phyloP scores from a whole-genome alignment of 208 protist genomes.

The Angomonas deanei region DNA sequence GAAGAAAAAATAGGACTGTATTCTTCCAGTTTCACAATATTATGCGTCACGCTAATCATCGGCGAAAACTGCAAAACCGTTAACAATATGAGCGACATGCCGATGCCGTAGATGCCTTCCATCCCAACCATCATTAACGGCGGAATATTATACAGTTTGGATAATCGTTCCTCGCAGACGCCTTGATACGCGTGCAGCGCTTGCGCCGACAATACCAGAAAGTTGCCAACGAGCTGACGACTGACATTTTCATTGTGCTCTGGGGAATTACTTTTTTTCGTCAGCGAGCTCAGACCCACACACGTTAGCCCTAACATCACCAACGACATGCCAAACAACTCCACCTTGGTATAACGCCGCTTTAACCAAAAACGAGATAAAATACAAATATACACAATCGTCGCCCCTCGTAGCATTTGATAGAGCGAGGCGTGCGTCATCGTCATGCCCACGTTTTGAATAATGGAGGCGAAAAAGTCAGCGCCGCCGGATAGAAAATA shows the following conservation, averaged over 20 bases:
- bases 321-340: constrained; percentile 55
- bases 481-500: constrained; percentile 57
- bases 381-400: constrained; percentile 83
- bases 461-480: constrained; percentile 73
- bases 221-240: constrained; percentile 56
- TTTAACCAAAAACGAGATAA: constrained; percentile 82
- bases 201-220: constrained; percentile 82
- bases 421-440: constrained; percentile 88
- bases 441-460: constrained; percentile 87
- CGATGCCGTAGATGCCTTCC: constrained; percentile 86
- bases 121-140: constrained; percentile 87
- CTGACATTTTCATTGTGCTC: constrained; percentile 10
- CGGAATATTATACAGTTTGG: constrained; percentile 55
- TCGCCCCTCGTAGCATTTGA: constrained; percentile 90
- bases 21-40: not conserved
- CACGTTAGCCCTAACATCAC: constrained; percentile 52
- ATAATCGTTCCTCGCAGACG: constrained; percentile 83
- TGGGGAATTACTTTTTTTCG: constrained; percentile 2
- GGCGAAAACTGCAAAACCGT: constrained; percentile 72
- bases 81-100: constrained; percentile 56
- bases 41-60: constrained; percentile 1
- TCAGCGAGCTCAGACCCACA: constrained; percentile 53
- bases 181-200: constrained; percentile 86
- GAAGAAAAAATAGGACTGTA: not conserved
- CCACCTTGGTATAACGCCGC: constrained; percentile 54